Evolutionary conservation across 1,139 yeast genomes (phyloP), one percentile per base, ranked within the genome.

Genomic region (Kodamaea derodonti): DNA sequence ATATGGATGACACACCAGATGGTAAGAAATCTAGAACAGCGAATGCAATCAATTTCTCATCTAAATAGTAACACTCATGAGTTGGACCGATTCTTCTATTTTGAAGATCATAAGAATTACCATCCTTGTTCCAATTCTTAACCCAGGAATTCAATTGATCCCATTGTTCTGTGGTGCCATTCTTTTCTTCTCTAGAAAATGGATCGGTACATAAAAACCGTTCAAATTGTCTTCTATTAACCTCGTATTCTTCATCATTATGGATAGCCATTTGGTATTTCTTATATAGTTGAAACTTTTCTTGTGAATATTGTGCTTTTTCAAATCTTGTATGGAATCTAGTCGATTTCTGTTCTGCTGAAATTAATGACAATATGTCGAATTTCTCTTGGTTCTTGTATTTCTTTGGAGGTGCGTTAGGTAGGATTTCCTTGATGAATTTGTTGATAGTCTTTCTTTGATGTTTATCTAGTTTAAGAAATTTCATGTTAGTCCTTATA

Each of bases 1-100:
- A 90, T 1, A 90, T 92, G 0, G 95, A 81, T 0, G 95, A 86
- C 0, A 90, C 57, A 0, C 90, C 84, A 13, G 76, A 58, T 0
- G 95, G 95, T 25, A 90, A 55, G 23, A 88, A 63, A 54, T 90
- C 97, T 18, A 84, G 54, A 0, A 88, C 85, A 0, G 87, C 86
- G 23, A 90, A 60, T 0, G 94, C 96, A 27, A 86, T 75, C 22
- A 90, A 61, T 39, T 72, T 68, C 4, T 60, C 78, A 31, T 84
- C 73, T 16, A 74, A 54, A 48, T 84, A 83, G 51, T 87, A 88
- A 51, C 86, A 75, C 50, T 86, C 95, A 54, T 90, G 97, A 1
- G 69, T 71, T 35, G 75, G 79, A 73, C 87, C 52, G 43, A 52
- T 35, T 41, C 69, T 33, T 34, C 33, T 24, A 28, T 34, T 11